Percentiles rank a stretch among this genome's conserved stretches.
These are phyloP conservation scores for Aureobasidium uvarum DNA, from an alignment of 2,329 filamentous ascomycete species.

Conservation along the genomic window DNA sequence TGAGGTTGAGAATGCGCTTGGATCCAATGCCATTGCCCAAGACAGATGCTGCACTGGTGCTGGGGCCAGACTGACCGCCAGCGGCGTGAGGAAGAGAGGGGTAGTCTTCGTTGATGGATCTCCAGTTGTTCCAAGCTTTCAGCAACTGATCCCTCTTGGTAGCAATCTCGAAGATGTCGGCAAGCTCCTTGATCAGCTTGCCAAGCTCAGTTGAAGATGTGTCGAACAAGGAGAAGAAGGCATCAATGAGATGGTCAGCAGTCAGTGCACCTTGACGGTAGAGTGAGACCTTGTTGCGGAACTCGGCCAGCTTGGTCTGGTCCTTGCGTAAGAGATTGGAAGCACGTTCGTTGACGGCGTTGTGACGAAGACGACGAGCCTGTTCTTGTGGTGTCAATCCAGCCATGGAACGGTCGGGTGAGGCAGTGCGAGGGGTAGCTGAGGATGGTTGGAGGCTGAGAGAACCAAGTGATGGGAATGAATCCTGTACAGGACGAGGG, in stretches of 20 bases:
- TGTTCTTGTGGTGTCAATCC: slow-evolving; percentile 71
- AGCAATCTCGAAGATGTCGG: slow-evolving; percentile 86
- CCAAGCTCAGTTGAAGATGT: slow-evolving; percentile 77
- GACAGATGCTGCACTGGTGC: slow-evolving; percentile 52
- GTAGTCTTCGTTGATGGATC: slow-evolving; percentile 93
- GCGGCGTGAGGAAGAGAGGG: slow-evolving; percentile 77
- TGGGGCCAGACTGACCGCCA: slow-evolving; percentile 58
- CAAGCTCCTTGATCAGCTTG: slow-evolving; percentile 85
- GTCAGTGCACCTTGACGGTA: slow-evolving; percentile 69
- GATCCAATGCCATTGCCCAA: slow-evolving; percentile 55
- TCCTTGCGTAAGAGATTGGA: slow-evolving; percentile 78
- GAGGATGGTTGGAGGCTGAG: slow-evolving; percentile 30
- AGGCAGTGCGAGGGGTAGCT: slow-evolving; percentile 40
- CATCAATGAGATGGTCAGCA: slow-evolving; percentile 76
- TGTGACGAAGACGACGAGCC: slow-evolving; percentile 74
- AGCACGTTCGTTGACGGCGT: slow-evolving; percentile 81
- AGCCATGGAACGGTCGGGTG: slow-evolving; percentile 37
- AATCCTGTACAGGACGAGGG: slow-evolving; percentile 36
- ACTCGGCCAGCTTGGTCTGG: slow-evolving; percentile 67
- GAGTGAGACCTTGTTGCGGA: slow-evolving; percentile 74
- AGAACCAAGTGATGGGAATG: slow-evolving; percentile 23
- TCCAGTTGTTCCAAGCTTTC: slow-evolving; percentile 92
- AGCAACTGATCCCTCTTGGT: slow-evolving; percentile 69
- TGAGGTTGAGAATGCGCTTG: slow-evolving; percentile 63
- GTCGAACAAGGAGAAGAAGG: slow-evolving; percentile 82